Evolutionary conservation across 1,139 yeast genomes (phyloP), one percentile per base, ranked within the genome.

Genomic region (Protomyces pachydermus): DNA sequence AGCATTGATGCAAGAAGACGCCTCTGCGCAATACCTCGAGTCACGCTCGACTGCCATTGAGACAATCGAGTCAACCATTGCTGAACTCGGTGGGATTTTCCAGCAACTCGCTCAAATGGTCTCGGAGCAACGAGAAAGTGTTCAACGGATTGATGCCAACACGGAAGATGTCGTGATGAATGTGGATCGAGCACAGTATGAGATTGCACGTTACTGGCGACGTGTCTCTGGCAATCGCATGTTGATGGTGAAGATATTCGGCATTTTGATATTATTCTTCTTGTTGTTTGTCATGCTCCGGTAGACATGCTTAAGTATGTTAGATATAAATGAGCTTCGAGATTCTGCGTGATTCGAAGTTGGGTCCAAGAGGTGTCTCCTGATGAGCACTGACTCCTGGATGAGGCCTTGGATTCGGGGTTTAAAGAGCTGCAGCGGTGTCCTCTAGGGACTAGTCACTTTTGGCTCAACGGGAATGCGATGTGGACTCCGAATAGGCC

Each of bases 71-170:
- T 83, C 91, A 28, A 93, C 98, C 0, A 93, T 93, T 67, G 95
- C 91, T 72, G 98, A 93, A 75, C 96, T 93, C 54, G 99, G 99
- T 37, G 88, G 89, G 65, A 81, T 93, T 69, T 93, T 95, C 77
- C 95, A 89, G 71, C 98, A 93, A 75, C 80, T 93, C 71, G 97
- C 98, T 2, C 88, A 96, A 1, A 91, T 93, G 98, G 97, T 93
- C 12, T 91, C 90, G 67, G 98, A 95, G 75, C 99, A 93, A 76
- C 95, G 98, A 53, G 98, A 93, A 72, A 88, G 87, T 34, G 93
- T 93, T 65, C 98, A 93, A 74, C 67, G 72, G 72, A 93, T 93
- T 68, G 98, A 95, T 75, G 91, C 87, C 65, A 91, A 93, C 73
- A 96, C 96, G 3, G 97, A 91, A 70, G 98, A 95, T 72, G 90